Base-by-base conservation (phyloP, 2,329 filamentous ascomycete genomes). In the Teratosphaeria destructans region DNA sequence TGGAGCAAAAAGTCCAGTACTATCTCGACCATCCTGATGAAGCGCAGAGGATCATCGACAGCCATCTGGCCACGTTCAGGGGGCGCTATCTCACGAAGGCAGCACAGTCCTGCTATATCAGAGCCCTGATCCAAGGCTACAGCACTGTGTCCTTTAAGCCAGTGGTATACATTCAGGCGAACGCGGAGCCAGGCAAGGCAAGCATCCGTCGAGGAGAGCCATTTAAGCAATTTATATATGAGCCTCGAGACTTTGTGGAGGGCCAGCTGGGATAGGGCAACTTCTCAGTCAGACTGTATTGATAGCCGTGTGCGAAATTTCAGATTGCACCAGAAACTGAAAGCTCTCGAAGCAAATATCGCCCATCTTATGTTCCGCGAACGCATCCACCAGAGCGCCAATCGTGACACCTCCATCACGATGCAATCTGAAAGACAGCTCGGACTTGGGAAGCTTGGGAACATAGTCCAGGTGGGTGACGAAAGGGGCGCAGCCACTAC, bases 401-500 rank as follows among this genome's bases (percentile, higher is more conserved):
- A 67, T 39, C 43, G 61, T 66, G 23, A 66, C 58, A 3, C 65
- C 63, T 3, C 56, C 54, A 5, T 35, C 34, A 54, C 60, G 53
- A 39, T 49, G 52, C 5, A 37, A 11, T n/a, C 39, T 12, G 56
- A 57, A 65, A 58, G 19, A 58, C 60, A 66, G 64, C 62, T 62
- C 43, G 26, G 47, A 34, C 57, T 66, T 67, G 56, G 61, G 54
- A 19, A 58, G 11, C 52, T 49, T 52, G 14, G 61, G 7, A 59
- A 64, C 60, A 58, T 65, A 66, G 56, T 67, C 64, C 26, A 64
- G 35, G 56, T 65, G 60, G 57, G 64, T 65, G 14, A 67, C 64
- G 52, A 67, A 67, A 7, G 64, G 64, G 35, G 65, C 65, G 16
- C 65, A 52, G 19, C 63, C 64, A 49, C 58, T 61, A 2, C 65